Conservation (phyloP, 495 filamentous ascomycete species). For the Durotheca rogersii region DNA sequence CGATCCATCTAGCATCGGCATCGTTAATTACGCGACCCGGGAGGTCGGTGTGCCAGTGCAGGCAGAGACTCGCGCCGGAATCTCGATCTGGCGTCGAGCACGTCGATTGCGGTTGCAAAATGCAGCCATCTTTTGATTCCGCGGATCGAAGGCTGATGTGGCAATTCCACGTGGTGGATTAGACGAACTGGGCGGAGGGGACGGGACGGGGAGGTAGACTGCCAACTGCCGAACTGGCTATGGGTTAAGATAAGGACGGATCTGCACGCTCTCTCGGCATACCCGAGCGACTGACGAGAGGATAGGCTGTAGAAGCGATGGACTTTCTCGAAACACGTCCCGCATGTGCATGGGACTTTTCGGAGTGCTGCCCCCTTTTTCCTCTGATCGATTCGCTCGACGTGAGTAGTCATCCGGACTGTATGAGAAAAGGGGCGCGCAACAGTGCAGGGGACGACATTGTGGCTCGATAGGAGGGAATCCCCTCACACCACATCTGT, state of each 20-base stretch:
- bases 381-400: constrained; percentile 5
- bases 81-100: too few species aligned
- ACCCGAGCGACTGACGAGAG: background rate
- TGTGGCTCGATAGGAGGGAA: background rate
- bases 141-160: constrained; percentile 5
- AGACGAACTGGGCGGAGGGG: constrained; percentile 16
- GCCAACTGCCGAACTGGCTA: constrained; percentile 22
- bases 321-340: constrained; percentile 5
- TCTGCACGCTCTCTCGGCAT: background rate
- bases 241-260: constrained; percentile 20
- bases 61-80: too few species aligned
- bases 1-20: background rate
- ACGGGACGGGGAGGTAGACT: constrained; percentile 11
- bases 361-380: constrained; percentile 5
- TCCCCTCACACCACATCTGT: background rate
- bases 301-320: too few species aligned
- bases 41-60: too few species aligned
- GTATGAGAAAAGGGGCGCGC: constrained; percentile 7
- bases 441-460: background rate
- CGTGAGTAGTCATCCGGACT: background rate
- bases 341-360: background rate
- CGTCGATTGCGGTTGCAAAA: too few species aligned
- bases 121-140: too few species aligned
- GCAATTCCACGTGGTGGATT: constrained; percentile 27
- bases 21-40: too few species aligned